Percentiles rank a stretch among this genome's conserved stretches.
Evolutionary conservation across 352 stramenopile genomes (phyloP).

Genomic region (Phytophthora quininea): DNA sequence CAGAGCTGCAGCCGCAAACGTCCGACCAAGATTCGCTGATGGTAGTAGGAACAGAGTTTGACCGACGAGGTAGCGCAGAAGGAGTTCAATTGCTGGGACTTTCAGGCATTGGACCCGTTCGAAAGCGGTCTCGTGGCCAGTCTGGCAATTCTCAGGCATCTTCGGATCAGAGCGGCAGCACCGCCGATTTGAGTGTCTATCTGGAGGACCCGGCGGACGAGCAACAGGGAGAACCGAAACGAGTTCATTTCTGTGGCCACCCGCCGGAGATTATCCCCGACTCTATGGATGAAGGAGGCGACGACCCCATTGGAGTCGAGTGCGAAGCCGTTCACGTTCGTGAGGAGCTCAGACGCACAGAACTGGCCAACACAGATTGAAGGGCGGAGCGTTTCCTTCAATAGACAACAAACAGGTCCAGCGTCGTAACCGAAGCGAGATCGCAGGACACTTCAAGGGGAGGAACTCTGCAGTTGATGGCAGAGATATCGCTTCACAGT

Average conservation of each 20-base stretch:
- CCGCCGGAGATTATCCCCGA: conserved; percentile 54
- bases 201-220: conserved; percentile 36
- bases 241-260: conserved; percentile 56
- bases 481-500: background rate
- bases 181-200: conserved; percentile 48
- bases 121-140: conserved; percentile 59
- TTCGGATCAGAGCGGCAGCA: conserved; percentile 55
- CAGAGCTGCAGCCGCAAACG: conserved; percentile 25
- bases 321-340: conserved; percentile 21
- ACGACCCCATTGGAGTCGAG: conserved; percentile 24
- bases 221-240: conserved; percentile 48
- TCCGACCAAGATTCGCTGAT: conserved; percentile 36
- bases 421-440: conserved; percentile 11
- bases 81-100: conserved; percentile 40
- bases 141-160: conserved; percentile 62
- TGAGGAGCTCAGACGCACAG: conserved; percentile 33
- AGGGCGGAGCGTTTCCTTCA: conserved; percentile 11
- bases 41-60: conserved; percentile 24
- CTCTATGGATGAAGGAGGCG: conserved; percentile 12
- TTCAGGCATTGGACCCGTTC: conserved; percentile 27
- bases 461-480: too few relatives aligned
- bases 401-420: conserved; percentile 15
- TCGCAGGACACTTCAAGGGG: too few relatives aligned
- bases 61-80: conserved; percentile 39
- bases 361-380: conserved; percentile 39